Conservation (phyloP, 2,329 filamentous ascomycete genomes). For the Paraphoma sp. region DNA sequence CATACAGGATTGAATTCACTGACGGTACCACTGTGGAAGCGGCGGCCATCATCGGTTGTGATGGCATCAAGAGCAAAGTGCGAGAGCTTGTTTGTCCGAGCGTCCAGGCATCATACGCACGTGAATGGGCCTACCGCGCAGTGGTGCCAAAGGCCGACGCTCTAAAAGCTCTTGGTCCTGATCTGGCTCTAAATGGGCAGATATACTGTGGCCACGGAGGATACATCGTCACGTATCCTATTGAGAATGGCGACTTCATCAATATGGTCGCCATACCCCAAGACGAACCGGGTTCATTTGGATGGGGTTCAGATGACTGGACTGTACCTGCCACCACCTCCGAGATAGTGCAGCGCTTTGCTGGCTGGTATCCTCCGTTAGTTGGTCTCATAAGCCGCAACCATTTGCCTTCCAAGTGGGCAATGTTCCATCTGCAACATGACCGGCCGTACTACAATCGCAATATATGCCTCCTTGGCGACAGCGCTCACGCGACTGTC, state of each 20-base stretch:
- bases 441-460: constrained; percentile 51
- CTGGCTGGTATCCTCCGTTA: constrained; percentile 19
- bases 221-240: constrained; percentile 67
- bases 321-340: constrained; percentile 22
- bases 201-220: constrained; percentile 64
- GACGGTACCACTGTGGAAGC: constrained; percentile 53
- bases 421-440: constrained; percentile 59
- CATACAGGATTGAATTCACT: constrained; percentile 41
- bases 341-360: constrained; percentile 22
- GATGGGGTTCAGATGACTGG: constrained; percentile 20
- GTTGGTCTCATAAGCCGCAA: constrained; percentile 17
- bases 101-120: constrained; percentile 57
- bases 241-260: constrained; percentile 61
- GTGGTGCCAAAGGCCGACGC: constrained; percentile 65
- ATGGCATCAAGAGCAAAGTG: constrained; percentile 66
- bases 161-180: constrained; percentile 53
- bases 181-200: constrained; percentile 57
- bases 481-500: constrained; percentile 61
- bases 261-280: constrained; percentile 51
- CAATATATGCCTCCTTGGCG: constrained; percentile 56
- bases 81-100: constrained; percentile 58
- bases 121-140: constrained; percentile 66
- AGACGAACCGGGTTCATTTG: constrained; percentile 7
- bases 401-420: constrained; percentile 55
- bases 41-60: constrained; percentile 63